Evolutionary conservation across 441 rosid species (phyloP), one percentile per base, ranked within the genome.

Genomic region (Euphorbia schlechtendalii): DNA sequence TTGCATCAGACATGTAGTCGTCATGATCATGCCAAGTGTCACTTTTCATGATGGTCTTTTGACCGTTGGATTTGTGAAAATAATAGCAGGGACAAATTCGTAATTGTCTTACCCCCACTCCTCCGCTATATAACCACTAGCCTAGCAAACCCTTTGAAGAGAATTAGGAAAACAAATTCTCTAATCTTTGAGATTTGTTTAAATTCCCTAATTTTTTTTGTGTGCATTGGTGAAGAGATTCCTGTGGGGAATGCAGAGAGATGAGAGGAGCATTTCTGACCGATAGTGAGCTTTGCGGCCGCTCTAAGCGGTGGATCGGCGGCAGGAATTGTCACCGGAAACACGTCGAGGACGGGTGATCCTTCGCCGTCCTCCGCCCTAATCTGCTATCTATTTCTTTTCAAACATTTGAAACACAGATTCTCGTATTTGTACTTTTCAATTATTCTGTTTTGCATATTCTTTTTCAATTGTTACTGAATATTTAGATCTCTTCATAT

Each of bases 321-420:
- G 91, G 88, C 89, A 61, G 96, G 51, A 87, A 78, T 64, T 86
- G 95, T 83, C 95, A 92, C 86, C 95, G 95, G 63, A 89, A 92
- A 74, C 89, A 89, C 88, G 93, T 92, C 61, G 98, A 89, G 66
- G 98, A 92, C 91, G 98, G 98, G 90, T 89, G 95, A 89, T 81
- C 82, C 60, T 21, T 48, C 3, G 41, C 41, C 56, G 14, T 21
- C 49, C 2, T 3, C 10, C 14, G 12, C 48, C 48, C 14, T 30
- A 46, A 34, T 14, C 5, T 45, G 28, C 56, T 49, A 14, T 30
- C 56, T 9, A 8, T 24, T 55, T 52, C 20, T 20, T 52, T 24
- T 20, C 12, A 12, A 43, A 43, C 2, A 3, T 11, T 43, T 5
- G 3, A 41, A 38, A 7, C 22, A 24, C 13, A 57, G 46, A 1